Conservation (phyloP, 495 filamentous ascomycete species). For the Penicillium angulare region DNA sequence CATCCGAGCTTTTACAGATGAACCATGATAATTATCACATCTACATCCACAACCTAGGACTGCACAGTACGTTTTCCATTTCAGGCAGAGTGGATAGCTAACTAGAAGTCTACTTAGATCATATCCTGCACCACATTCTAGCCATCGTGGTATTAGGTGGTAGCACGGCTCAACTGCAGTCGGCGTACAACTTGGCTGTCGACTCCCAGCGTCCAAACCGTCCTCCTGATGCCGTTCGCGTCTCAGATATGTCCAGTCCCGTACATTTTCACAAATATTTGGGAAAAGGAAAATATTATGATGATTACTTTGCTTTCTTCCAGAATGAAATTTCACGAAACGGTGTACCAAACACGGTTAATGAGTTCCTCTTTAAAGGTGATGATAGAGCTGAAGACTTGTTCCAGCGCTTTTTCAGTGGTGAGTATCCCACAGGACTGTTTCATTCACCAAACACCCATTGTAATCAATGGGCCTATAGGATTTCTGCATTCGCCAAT, state of each 20-base stretch:
- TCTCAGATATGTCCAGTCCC: slow-evolving; percentile 24
- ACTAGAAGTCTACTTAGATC: too few species aligned
- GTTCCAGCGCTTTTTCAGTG: slow-evolving; percentile 29
- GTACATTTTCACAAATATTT: slow-evolving; percentile 22
- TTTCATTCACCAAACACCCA: neutral
- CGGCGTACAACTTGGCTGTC: slow-evolving; percentile 24
- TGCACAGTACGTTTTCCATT: slow-evolving; percentile 20
- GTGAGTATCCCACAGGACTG: too few species aligned
- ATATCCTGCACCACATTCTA: slow-evolving; percentile 35
- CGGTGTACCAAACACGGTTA: slow-evolving; percentile 27
- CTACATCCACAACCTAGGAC: slow-evolving; percentile 16
- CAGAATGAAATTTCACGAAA: slow-evolving; percentile 27
- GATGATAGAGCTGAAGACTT: slow-evolving; percentile 28
- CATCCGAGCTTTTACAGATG: slow-evolving; percentile 10
- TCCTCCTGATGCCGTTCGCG: slow-evolving; percentile 13
- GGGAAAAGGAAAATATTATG: slow-evolving; percentile 25
- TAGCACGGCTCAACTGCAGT: slow-evolving; percentile 19
- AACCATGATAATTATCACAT: slow-evolving; percentile 24
- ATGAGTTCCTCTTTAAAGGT: slow-evolving; percentile 30
- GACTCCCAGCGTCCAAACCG: slow-evolving; percentile 26
- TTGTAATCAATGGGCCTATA: neutral
- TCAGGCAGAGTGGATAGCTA: too few species aligned
- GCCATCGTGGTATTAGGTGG: slow-evolving; percentile 28
- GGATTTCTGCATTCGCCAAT: slow-evolving; percentile 38
- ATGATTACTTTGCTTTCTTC: slow-evolving; percentile 37